phyloP scores from a whole-genome alignment of 1,284 basidiomycete species.

The Grifola frondosa region DNA sequence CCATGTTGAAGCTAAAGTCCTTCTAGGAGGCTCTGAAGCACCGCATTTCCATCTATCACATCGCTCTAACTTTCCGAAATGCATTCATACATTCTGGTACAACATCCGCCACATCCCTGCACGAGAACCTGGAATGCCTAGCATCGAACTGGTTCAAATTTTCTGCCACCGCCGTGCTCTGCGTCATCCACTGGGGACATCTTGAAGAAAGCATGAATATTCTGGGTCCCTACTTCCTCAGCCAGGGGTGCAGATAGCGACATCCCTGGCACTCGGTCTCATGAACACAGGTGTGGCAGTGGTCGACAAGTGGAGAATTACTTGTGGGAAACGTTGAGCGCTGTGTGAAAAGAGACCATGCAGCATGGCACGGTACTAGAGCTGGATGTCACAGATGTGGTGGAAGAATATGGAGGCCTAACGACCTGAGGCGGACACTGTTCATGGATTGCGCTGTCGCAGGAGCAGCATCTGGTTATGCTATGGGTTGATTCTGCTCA shows the following conservation, averaged over 20 bases:
- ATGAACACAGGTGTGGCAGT: constrained; percentile 86
- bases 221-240: constrained; percentile 87
- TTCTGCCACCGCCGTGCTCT: constrained; percentile 89
- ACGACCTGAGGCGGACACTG: constrained; percentile 81
- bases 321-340: constrained; percentile 74
- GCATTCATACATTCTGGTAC: constrained; percentile 95
- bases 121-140: constrained; percentile 90
- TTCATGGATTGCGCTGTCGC: constrained; percentile 92
- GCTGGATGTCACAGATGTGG: constrained; percentile 89
- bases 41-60: constrained; percentile 93
- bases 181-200: constrained; percentile 94
- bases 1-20: constrained; percentile 2
- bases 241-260: constrained; percentile 66
- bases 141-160: constrained; percentile 98
- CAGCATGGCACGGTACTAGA: constrained; percentile 94
- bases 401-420: constrained; percentile 85
- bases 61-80: constrained; percentile 90
- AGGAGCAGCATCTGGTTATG: constrained; percentile 90
- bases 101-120: constrained; percentile 86
- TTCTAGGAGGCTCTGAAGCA: constrained; percentile 81
- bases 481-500: constrained; percentile 96
- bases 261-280: constrained; percentile 77
- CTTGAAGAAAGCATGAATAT: constrained; percentile 88
- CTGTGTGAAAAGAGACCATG: constrained; percentile 78
- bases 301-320: constrained; percentile 67